Percentiles rank a stretch among this genome's conserved stretches.
Evolutionary conservation across 1,139 yeast species (phyloP).

Genomic region (Saccharomyces hybrid): DNA sequence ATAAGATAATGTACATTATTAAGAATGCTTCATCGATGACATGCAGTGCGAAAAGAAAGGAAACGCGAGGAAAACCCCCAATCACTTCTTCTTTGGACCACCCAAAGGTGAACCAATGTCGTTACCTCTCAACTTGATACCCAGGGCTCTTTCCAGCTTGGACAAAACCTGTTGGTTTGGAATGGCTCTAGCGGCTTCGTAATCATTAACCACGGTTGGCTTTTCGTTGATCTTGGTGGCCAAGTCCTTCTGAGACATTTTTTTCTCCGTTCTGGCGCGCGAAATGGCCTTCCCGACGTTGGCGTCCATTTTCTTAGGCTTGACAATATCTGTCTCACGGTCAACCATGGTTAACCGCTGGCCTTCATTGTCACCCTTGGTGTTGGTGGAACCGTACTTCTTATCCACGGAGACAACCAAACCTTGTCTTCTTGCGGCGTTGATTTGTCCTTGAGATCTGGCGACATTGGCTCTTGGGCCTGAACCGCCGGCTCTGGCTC

Average conservation of each 20-base stretch:
- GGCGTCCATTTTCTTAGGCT: constrained; percentile 79
- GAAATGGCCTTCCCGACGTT: constrained; percentile 83
- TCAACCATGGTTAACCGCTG: constrained; percentile 91
- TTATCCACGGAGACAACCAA: constrained; percentile 85
- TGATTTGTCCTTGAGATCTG: constrained; percentile 65
- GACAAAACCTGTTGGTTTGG: constrained; percentile 93
- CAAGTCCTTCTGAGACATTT: constrained; percentile 86
- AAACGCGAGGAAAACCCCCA: background rate
- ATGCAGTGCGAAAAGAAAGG: background rate
- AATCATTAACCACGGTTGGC: constrained; percentile 90
- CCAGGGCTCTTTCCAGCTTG: constrained; percentile 88
- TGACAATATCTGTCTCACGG: constrained; percentile 86
- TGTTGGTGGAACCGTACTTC: constrained; percentile 68
- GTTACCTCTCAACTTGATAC: constrained; percentile 93
- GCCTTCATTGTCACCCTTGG: constrained; percentile 76
- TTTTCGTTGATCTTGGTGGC: constrained; percentile 94
- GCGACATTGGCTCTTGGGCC: constrained; percentile 88
- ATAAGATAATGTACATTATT: constrained; percentile 1
- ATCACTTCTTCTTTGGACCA: constrained; percentile 36
- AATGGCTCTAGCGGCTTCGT: constrained; percentile 93
- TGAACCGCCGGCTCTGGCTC: constrained; percentile 79
- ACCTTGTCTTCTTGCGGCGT: constrained; percentile 91
- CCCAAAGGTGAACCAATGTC: constrained; percentile 83
- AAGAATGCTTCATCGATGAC: constrained; percentile 2
- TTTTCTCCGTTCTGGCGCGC: constrained; percentile 82